These are phyloP conservation scores for Jimgerdemannia lactiflua DNA, from an alignment of 192 early-diverging fungal genomes.

Conservation along the genomic window DNA sequence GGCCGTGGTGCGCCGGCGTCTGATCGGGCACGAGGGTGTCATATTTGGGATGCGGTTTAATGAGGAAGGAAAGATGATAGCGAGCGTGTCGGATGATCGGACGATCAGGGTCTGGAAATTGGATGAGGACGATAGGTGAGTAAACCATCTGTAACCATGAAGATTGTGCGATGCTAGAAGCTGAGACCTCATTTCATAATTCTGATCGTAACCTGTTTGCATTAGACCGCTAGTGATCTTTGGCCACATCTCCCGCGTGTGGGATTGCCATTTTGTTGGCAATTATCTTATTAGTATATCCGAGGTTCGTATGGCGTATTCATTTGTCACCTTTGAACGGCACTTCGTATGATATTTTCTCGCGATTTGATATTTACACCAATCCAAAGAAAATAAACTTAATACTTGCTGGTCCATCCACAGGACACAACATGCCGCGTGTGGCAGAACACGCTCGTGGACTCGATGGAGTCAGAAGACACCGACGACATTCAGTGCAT, in stretches of 20 bases:
- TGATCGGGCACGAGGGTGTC: slow-evolving; percentile 71
- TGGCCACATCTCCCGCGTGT: slow-evolving; percentile 79
- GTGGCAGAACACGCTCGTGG: slow-evolving; percentile 56
- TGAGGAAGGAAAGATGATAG: slow-evolving; percentile 48
- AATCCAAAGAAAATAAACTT: too few relatives aligned
- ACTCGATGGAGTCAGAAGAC: slow-evolving; percentile 22
- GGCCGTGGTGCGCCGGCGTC: slow-evolving; percentile 37
- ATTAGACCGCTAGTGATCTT: slow-evolving; percentile 37
- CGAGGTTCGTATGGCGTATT: slow-evolving; percentile 33
- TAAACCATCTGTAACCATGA: too few relatives aligned
- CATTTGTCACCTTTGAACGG: too few relatives aligned
- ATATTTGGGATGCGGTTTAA: slow-evolving; percentile 76
- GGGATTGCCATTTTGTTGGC: slow-evolving; percentile 67
- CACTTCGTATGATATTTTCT: neutral
- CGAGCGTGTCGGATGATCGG: slow-evolving; percentile 82
- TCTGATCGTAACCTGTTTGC: neutral
- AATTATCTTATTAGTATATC: slow-evolving; percentile 63
- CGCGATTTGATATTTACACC: neutral
- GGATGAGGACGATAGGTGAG: slow-evolving; percentile 24
- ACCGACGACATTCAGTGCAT: slow-evolving; percentile 45
- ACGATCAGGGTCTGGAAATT: slow-evolving; percentile 74
- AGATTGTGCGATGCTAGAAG: slow-evolving; percentile 6
- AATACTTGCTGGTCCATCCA: neutral
- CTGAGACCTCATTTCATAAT: neutral
- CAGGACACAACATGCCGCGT: slow-evolving; percentile 75